Base-by-base conservation (phyloP, 1,284 basidiomycete genomes). In the Austroboletus rostrupii region DNA sequence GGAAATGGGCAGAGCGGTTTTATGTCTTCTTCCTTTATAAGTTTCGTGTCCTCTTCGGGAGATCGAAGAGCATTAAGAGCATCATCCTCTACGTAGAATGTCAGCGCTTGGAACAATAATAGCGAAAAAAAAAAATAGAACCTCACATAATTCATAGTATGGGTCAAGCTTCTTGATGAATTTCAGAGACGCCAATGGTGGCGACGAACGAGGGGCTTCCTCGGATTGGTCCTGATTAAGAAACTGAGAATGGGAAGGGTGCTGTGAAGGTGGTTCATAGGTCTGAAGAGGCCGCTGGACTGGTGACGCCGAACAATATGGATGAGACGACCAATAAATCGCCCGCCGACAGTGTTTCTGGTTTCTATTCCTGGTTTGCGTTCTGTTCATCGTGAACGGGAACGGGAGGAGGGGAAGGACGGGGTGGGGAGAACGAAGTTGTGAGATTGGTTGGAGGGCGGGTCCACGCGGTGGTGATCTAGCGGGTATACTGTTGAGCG, bases 101-200 rank as follows among this genome's bases (percentile, higher is more conserved):
- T 31, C 28, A 35, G 13, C 14, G 3, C 7, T 23, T 16, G n/a
- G 11, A 10, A 37, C 1, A 9, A 40, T 8, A 2, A 40, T 8
- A 3, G n/a, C 21, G 12, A 35, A 12, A 14, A 6, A 3, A 37
- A 37, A 6, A 3, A 37, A 37, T 17, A 19, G n/a, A 31, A 5
- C 1, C 41, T 39, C 16, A 54, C 66, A 65, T 19, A 65, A 17
- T 33, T 68, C 65, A 8, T 66, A n/a, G n/a, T n/a, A 69, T 0
- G 64, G 66, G 39, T 67, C 64, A 2, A 63, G 41, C 26, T 65
- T 65, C 38, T 53, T 62, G 23, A 61, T 21, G 11, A 61, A 49
- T 44, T 61, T 67, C 5, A 29, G 38, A 9, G 36, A 50, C 26
- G 53, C 33, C 2, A n/a, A n/a, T 33, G 35, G 16, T 13, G 17